Evolutionary conservation across 2,329 filamentous ascomycete genomes (phyloP).

Genomic region (Hypoxylon rubiginosum): DNA sequence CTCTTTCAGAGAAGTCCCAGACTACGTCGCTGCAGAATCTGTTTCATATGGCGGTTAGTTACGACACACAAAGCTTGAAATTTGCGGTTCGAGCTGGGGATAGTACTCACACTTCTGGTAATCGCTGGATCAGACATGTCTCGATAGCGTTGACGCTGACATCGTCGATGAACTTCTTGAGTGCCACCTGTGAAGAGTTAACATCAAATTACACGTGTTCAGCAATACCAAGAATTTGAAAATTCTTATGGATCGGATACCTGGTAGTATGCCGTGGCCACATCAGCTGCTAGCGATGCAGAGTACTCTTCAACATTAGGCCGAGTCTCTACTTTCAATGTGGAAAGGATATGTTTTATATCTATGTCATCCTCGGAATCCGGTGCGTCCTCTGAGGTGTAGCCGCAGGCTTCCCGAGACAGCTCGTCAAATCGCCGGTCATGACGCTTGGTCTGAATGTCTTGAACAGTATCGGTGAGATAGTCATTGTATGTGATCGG

Average conservation of each 20-base stretch:
- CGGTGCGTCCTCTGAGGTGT: slow-evolving; percentile 14
- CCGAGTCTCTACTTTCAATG: slow-evolving; percentile 31
- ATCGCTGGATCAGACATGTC: slow-evolving; percentile 44
- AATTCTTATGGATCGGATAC: no score
- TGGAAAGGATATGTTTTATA: slow-evolving; percentile 12
- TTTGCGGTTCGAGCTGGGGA: no score
- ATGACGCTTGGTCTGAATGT: slow-evolving; percentile 42
- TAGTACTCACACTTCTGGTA: slow-evolving; percentile 47
- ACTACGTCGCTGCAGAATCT: slow-evolving; percentile 46
- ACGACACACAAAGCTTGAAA: neutral
- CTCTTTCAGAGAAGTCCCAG: slow-evolving; percentile 45
- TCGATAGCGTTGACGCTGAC: slow-evolving; percentile 48
- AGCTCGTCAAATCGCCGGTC: slow-evolving; percentile 39
- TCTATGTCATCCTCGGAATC: neutral
- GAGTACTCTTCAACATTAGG: slow-evolving; percentile 44
- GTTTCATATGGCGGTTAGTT: slow-evolving; percentile 1
- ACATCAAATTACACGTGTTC: no score
- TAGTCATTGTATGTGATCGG: slow-evolving; percentile 50
- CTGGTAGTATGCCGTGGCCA: slow-evolving; percentile 47
- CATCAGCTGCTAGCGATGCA: slow-evolving; percentile 44
- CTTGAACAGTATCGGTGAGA: slow-evolving; percentile 41
- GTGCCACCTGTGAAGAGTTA: slow-evolving; percentile 42
- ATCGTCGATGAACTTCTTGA: slow-evolving; percentile 50
- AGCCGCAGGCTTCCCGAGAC: neutral
- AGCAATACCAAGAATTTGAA: no score